Percentiles rank a stretch among this genome's conserved stretches.
phyloP scores from a whole-genome alignment of 148 eudicot genomes.

The Spergularia marina region DNA sequence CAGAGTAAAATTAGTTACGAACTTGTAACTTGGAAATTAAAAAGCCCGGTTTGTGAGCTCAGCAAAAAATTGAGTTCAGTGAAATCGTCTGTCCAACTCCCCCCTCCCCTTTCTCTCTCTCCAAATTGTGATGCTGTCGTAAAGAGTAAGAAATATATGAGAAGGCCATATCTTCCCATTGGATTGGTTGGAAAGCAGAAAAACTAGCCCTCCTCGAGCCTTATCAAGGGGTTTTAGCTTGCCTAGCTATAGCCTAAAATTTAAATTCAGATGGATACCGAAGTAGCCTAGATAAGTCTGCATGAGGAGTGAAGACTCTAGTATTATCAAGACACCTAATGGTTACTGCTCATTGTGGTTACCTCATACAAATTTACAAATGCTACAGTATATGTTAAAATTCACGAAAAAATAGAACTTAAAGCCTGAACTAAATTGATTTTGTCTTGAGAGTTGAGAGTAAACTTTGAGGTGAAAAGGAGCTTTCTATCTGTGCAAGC shows the following conservation, averaged over 20 bases:
- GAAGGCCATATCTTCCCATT: not conserved
- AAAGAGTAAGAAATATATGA: not conserved
- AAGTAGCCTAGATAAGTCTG: not conserved
- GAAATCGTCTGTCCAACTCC: not conserved
- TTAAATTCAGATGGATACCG: not conserved
- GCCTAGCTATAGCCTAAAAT: no score
- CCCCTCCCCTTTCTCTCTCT: no score
- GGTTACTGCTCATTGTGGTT: no score
- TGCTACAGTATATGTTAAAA: not conserved
- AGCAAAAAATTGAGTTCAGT: not conserved
- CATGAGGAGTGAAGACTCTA: not conserved
- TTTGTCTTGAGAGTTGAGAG: not conserved
- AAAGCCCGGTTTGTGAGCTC: not conserved
- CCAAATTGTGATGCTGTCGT: no score
- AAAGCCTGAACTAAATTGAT: not conserved
- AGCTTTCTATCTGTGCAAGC: not conserved
- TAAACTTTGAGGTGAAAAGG: not conserved
- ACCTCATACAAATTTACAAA: no score
- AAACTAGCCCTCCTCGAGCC: not conserved
- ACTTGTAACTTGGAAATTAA: not conserved
- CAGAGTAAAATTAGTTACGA: constrained; percentile 2
- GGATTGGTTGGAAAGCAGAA: not conserved
- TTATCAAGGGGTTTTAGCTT: not conserved
- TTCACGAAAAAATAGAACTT: not conserved
- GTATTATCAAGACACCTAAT: no score